These are phyloP conservation scores for Backusella tuberculispora DNA, from an alignment of 192 early-diverging fungal species.

Conservation along the genomic window DNA sequence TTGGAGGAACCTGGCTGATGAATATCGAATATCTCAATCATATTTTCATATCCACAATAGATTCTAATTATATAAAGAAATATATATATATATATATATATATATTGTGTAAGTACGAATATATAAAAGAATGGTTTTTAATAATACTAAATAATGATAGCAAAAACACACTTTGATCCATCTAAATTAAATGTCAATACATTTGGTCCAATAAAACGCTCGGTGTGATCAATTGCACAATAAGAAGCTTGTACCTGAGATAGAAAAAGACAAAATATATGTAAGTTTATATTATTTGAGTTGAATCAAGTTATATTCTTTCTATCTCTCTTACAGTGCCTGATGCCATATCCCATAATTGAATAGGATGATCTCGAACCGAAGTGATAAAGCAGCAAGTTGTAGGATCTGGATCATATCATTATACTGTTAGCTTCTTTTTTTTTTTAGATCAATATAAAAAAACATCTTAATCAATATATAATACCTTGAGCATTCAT, in stretches of 20 bases:
- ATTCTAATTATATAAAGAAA: constrained; percentile 43
- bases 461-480: background rate
- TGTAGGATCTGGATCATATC: constrained; percentile 45
- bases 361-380: constrained; percentile 77
- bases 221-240: constrained; percentile 64
- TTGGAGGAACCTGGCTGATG: constrained; percentile 62
- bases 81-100: too few relatives aligned
- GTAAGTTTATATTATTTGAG: background rate
- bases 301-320: background rate
- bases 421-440: background rate
- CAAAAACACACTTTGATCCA: constrained; percentile 54
- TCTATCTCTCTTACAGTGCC: constrained; percentile 49
- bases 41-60: constrained; percentile 70
- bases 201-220: constrained; percentile 67
- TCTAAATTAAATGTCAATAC: constrained; percentile 70
- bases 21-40: constrained; percentile 73
- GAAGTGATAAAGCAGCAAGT: constrained; percentile 67
- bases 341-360: constrained; percentile 71
- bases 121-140: background rate
- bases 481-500: constrained; percentile 55
- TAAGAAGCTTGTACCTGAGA: constrained; percentile 67
- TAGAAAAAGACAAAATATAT: background rate
- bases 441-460: background rate
- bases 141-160: background rate
- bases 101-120: background rate